phyloP scores from a whole-genome alignment of 2,329 filamentous ascomycete genomes.

The Claviceps fusiformis region DNA sequence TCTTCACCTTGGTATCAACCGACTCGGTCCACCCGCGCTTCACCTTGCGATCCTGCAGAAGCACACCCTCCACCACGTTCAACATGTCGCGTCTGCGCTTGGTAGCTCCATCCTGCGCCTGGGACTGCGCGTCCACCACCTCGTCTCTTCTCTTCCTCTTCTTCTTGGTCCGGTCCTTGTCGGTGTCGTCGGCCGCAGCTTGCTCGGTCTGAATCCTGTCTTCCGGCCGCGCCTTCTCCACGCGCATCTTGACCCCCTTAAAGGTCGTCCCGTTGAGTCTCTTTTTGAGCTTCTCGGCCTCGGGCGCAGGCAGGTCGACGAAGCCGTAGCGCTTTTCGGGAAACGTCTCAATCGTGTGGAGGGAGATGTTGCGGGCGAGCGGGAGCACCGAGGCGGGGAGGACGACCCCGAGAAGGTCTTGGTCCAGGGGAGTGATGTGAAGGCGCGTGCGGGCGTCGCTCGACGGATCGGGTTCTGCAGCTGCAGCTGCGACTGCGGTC shows the following conservation, averaged over 20 bases:
- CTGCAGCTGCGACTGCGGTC: conserved; percentile 5
- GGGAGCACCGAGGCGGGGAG: conserved; percentile 54
- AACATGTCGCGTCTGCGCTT: conserved; percentile 36
- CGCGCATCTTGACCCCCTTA: conserved; percentile 70
- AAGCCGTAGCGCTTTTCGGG: conserved; percentile 87
- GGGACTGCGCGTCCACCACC: neutral
- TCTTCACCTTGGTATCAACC: conserved; percentile 32
- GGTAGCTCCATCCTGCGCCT: conserved; percentile 16
- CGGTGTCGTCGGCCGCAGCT: neutral
- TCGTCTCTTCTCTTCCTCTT: conserved; percentile 14
- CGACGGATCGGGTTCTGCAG: too few relatives aligned
- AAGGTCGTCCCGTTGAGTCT: conserved; percentile 80
- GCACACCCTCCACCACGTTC: conserved; percentile 49
- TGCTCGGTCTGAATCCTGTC: neutral
- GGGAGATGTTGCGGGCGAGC: conserved; percentile 70
- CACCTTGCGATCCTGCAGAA: conserved; percentile 63
- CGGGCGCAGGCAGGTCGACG: conserved; percentile 64
- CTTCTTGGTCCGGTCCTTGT: conserved; percentile 7
- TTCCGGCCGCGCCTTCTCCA: conserved; percentile 57
- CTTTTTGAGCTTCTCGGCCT: conserved; percentile 82
- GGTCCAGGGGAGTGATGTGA: conserved; percentile 77
- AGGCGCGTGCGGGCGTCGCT: conserved; percentile 28
- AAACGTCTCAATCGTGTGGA: conserved; percentile 72
- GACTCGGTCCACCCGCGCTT: conserved; percentile 83
- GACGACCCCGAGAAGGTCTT: conserved; percentile 57